phyloP scores from a whole-genome alignment of 805 yeast species.

The Cyberlindnera lachancei region DNA sequence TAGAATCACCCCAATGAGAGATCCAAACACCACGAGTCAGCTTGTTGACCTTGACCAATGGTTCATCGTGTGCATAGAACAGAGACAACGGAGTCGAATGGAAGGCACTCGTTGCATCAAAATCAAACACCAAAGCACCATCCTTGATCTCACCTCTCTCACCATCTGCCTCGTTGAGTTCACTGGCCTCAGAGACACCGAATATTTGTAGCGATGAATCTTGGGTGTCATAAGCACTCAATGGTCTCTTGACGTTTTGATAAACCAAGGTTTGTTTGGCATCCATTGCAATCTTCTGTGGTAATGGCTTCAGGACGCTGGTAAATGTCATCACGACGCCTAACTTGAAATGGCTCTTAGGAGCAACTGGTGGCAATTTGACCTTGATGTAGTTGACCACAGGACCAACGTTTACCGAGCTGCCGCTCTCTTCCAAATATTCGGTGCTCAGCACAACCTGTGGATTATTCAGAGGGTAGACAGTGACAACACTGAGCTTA shows the following conservation, averaged over 20 bases:
- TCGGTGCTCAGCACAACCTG: slow-evolving; percentile 19
- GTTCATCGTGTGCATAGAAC: slow-evolving; percentile 55
- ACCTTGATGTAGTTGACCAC: slow-evolving; percentile 37
- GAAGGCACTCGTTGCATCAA: slow-evolving; percentile 42
- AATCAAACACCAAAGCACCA: slow-evolving; percentile 46
- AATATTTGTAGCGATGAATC: slow-evolving; percentile 34
- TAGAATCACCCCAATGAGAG: slow-evolving; percentile 70
- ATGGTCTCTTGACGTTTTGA: slow-evolving; percentile 46
- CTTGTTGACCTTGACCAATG: slow-evolving; percentile 52
- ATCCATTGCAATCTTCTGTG: slow-evolving; percentile 50
- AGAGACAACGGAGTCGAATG: slow-evolving; percentile 43
- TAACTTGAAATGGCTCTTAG: slow-evolving; percentile 46
- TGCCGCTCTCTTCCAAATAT: slow-evolving; percentile 19
- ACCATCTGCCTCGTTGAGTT: slow-evolving; percentile 29
- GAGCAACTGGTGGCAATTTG: slow-evolving; percentile 53
- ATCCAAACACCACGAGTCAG: slow-evolving; percentile 78
- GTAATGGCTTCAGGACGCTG: slow-evolving; percentile 48
- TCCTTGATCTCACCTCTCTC: slow-evolving; percentile 32
- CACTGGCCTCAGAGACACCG: slow-evolving; percentile 42
- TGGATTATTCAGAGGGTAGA: slow-evolving; percentile 22
- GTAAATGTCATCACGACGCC: slow-evolving; percentile 42
- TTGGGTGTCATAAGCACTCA: slow-evolving; percentile 54
- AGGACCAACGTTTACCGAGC: slow-evolving; percentile 21
- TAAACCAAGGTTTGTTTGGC: slow-evolving; percentile 56
- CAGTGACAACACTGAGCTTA: slow-evolving; percentile 39